Conservation (phyloP, 441 rosid genomes). For the Erysimum cheiri region DNA sequence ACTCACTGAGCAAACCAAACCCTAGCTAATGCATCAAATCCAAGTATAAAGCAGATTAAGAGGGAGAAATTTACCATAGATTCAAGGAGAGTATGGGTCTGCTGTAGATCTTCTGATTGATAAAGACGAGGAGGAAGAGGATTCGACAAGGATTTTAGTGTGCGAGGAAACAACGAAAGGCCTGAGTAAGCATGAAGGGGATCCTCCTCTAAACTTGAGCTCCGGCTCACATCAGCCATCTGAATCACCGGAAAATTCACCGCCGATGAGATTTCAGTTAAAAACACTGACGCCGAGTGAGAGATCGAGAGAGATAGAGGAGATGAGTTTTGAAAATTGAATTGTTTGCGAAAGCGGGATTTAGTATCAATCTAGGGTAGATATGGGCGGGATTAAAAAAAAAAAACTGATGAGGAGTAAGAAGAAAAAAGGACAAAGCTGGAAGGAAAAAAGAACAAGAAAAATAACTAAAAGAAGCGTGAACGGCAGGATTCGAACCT, state of each 20-base stretch:
- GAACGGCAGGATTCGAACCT: slow-evolving; percentile 98
- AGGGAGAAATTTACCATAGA: slow-evolving; percentile 53
- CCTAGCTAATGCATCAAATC: slow-evolving; percentile 26
- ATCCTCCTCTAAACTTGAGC: slow-evolving; percentile 45
- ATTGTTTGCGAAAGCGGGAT: slow-evolving; percentile 27
- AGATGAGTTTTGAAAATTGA: slow-evolving; percentile 29
- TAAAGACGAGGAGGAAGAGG: slow-evolving; percentile 41
- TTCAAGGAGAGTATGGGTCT: slow-evolving; percentile 57
- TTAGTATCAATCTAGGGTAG: slow-evolving; percentile 14
- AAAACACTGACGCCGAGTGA: slow-evolving; percentile 2
- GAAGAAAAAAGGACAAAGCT: neutral
- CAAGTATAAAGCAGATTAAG: neutral
- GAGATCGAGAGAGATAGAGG: slow-evolving; percentile 2
- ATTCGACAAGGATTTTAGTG: slow-evolving; percentile 52
- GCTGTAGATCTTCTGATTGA: slow-evolving; percentile 48
- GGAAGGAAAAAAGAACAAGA: too few relatives aligned
- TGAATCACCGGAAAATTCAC: slow-evolving; percentile 8
- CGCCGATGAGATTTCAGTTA: neutral
- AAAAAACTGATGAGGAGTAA: neutral
- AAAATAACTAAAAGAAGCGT: slow-evolving; percentile 39
- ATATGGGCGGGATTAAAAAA: neutral
- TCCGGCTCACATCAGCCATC: slow-evolving; percentile 29
- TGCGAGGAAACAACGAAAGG: slow-evolving; percentile 64
- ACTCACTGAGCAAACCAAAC: slow-evolving; percentile 10
- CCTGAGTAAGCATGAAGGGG: slow-evolving; percentile 59